phyloP scores from a whole-genome alignment of 352 stramenopile species.

The Phytophthora megakarya region DNA sequence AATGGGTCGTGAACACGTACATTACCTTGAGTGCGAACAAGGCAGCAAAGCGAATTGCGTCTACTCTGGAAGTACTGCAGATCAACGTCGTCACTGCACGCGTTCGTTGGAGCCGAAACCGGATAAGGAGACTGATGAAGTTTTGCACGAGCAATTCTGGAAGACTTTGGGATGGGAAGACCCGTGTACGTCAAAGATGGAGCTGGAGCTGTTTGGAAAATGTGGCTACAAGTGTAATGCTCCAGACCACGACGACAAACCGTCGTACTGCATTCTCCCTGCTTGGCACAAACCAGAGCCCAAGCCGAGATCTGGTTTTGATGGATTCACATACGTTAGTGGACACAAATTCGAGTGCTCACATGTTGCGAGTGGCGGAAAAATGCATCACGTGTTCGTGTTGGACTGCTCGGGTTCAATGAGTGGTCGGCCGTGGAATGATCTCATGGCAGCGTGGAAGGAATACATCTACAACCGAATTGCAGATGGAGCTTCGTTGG shows the following conservation, averaged over 20 bases:
- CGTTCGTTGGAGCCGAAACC: slow-evolving; percentile 59
- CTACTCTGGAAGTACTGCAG: slow-evolving; percentile 48
- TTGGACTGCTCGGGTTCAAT: slow-evolving; percentile 84
- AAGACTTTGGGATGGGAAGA: slow-evolving; percentile 79
- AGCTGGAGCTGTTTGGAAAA: slow-evolving; percentile 69
- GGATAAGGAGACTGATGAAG: slow-evolving; percentile 58
- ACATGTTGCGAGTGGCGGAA: slow-evolving; percentile 50
- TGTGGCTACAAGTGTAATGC: slow-evolving; percentile 78
- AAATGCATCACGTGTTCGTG: slow-evolving; percentile 83
- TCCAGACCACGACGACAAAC: slow-evolving; percentile 59
- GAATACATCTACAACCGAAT: slow-evolving; percentile 78
- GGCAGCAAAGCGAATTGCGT: slow-evolving; percentile 41
- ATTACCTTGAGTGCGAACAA: slow-evolving; percentile 75
- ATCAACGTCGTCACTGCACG: slow-evolving; percentile 76
- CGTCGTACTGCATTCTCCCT: slow-evolving; percentile 65
- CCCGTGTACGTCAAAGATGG: slow-evolving; percentile 56
- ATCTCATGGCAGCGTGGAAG: slow-evolving; percentile 60
- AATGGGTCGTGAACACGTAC: slow-evolving; percentile 76
- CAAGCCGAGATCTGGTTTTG: slow-evolving; percentile 33
- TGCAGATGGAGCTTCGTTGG: slow-evolving; percentile 46
- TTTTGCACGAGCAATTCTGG: slow-evolving; percentile 82
- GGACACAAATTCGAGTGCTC: slow-evolving; percentile 82
- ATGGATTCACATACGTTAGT: slow-evolving; percentile 59
- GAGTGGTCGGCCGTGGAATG: slow-evolving; percentile 54
- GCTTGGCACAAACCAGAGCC: slow-evolving; percentile 60